Percentiles rank a stretch among this genome's conserved stretches.
Evolutionary conservation across 768 basidiomycete species (phyloP).

Genomic region (Podaxis mareebaensis): DNA sequence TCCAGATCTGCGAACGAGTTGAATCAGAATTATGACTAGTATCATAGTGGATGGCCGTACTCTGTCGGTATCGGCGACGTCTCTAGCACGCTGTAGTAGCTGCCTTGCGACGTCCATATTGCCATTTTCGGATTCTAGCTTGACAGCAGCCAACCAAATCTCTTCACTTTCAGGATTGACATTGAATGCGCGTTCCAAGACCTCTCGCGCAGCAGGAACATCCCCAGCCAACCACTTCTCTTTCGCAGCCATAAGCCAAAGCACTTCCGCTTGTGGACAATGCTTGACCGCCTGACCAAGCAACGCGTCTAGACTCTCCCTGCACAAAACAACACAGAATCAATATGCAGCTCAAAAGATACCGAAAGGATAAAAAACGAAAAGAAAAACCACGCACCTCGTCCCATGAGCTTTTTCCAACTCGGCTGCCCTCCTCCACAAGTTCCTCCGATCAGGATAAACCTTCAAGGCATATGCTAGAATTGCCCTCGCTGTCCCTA

Average conservation of each 20-base stretch:
- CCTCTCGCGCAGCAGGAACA: conserved; percentile 86
- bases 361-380: not conserved
- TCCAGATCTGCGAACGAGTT: conserved; percentile 77
- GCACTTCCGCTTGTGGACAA: conserved; percentile 92
- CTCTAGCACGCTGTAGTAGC: conserved; percentile 84
- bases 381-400: conserved; percentile 40
- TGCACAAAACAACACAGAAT: conserved; percentile 24
- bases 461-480: conserved; percentile 90
- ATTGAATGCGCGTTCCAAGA: conserved; percentile 87
- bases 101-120: conserved; percentile 85
- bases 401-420: conserved; percentile 91
- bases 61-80: conserved; percentile 88
- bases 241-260: conserved; percentile 99
- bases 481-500: conserved; percentile 85
- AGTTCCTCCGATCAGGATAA: conserved; percentile 79
- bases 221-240: conserved; percentile 93
- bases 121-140: conserved; percentile 94
- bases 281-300: conserved; percentile 82
- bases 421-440: conserved; percentile 92
- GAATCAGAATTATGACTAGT: conserved; percentile 2
- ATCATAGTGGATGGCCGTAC: conserved; percentile 41
- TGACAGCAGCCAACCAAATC: conserved; percentile 97
- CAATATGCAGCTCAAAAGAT: not conserved
- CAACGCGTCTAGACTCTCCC: conserved; percentile 80
- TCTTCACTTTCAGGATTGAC: conserved; percentile 96